Base-by-base conservation (phyloP, 2,329 filamentous ascomycete species). In the Diplodia intermedia region DNA sequence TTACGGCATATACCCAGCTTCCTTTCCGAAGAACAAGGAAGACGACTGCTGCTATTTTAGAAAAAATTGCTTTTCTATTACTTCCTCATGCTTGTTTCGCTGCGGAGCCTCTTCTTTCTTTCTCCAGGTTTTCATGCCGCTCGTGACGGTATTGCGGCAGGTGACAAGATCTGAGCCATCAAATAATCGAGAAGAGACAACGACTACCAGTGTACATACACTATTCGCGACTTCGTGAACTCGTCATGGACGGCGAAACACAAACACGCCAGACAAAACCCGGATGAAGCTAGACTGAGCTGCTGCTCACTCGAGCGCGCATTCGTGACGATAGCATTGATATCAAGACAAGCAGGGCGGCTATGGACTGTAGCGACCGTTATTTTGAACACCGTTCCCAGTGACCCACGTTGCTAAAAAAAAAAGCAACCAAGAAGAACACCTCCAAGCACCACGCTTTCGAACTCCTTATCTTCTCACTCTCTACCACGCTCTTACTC, bases 1-100 rank as follows among this genome's bases (percentile, higher is more conserved):
- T 26, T 26, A 26, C 60, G 47, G 60, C 29, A 63, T 23, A 20
- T 38, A 50, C 50, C 47, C 31, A 20, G 60, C 29, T 52, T 47
- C 26, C 7, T 49, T 33, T 43, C 11, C n/a, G 18, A 20, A 15
- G 29, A 11, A 31, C 33, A 60, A 63, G 29, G 47, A 43, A n/a
- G 38, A 57, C 29, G 26, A 63, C 26, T 52, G 60, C 47, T 63
- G 47, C 47, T 63, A 52, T 26, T 26, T 63, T 26, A 49, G 26
- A 23, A 36, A 40, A 56, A 20, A 11, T 9, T 36, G 5, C 6
- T 33, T 36, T 29, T 26, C 9, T 40, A 50, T 8, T 15, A 50
- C 54, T n/a, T 36, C 12, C 20, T 18, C 31, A 52, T 23, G 12
- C 47, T 26, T 4, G 29, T 38, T 23, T n/a, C 43, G 38, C 43